These are phyloP conservation scores for Macadamia tetraphylla DNA, from an alignment of 164 flowering plant genomes.

Conservation along the genomic window DNA sequence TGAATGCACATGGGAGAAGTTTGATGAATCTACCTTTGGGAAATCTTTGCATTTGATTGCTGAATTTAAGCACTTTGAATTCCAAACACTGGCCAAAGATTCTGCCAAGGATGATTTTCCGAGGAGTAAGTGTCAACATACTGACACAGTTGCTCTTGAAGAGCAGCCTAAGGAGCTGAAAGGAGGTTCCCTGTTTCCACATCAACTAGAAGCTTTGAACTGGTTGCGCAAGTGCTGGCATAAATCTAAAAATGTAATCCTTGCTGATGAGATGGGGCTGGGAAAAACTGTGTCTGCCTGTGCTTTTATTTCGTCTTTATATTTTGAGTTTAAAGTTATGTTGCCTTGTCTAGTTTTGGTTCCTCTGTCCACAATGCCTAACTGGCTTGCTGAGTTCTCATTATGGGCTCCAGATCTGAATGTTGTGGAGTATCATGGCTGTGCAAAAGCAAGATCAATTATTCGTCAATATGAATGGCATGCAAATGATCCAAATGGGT, in stretches of 20 bases:
- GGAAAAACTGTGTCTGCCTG: slow-evolving; percentile 97
- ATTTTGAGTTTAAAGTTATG: slow-evolving; percentile 67
- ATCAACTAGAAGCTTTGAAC: slow-evolving; percentile 96
- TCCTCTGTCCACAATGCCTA: slow-evolving; percentile 99
- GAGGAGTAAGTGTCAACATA: slow-evolving; percentile 32
- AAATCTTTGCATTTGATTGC: slow-evolving; percentile 48
- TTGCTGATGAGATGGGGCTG: slow-evolving; percentile 99
- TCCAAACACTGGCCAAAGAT: slow-evolving; percentile 50
- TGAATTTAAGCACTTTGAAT: slow-evolving; percentile 56
- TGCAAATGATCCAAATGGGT: slow-evolving; percentile 37
- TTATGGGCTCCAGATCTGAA: slow-evolving; percentile 91
- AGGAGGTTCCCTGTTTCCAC: slow-evolving; percentile 92
- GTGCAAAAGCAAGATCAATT: slow-evolving; percentile 80
- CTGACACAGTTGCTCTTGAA: slow-evolving; percentile 53
- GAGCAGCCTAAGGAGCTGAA: slow-evolving; percentile 87
- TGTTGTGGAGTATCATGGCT: slow-evolving; percentile 97
- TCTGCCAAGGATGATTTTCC: slow-evolving; percentile 21
- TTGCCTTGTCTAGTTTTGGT: slow-evolving; percentile 90
- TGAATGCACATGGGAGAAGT: slow-evolving; percentile 97
- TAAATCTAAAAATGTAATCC: slow-evolving; percentile 86
- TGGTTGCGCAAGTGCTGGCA: slow-evolving; percentile 97
- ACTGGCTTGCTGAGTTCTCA: slow-evolving; percentile 93
- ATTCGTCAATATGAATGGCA: slow-evolving; percentile 99
- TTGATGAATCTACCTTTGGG: slow-evolving; percentile 61
- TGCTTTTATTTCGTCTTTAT: slow-evolving; percentile 86